Evolutionary conservation across 2,329 filamentous ascomycete species (phyloP), one percentile per base, ranked within the genome.

Genomic region (Xylaria sp.): DNA sequence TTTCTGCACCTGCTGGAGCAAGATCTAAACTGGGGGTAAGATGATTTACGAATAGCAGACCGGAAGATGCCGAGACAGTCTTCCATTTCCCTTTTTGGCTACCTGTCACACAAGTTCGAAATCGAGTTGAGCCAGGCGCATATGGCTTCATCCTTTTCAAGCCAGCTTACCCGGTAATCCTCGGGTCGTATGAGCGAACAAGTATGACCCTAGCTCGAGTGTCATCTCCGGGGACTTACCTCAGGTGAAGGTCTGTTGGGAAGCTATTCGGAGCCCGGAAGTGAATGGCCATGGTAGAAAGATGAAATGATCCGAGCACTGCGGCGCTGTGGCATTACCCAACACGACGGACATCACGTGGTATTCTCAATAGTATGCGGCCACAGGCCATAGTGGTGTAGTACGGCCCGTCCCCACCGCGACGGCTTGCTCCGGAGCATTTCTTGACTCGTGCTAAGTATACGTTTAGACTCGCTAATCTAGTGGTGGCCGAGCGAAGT

Each of bases 371-470:
- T 57, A 62, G 62, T 36, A 33, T 23, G 31, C 59, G 57, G 46
- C 23, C 48, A 56, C 20, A 48, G 20, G 7, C 20, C 46, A 28
- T 51, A 46, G 28, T 28, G 28, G 28, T 28, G 60, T 62, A 48
- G 57, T 46, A 39, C 15, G 58, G 55, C 51, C 56, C 58, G 57
- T 65, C 57, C 31, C 60, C 56, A 64, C 67, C n/a, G 41, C 63
- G 18, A 55, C 60, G 23, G 31, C 9, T 66, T 60, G 20, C 55
- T 63, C 28, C 33, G 48, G 48, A 55, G 55, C 3, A 48, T 60
- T 2, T 33, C 49, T 52, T 52, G 23, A 25, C 49, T 54, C 18
- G 31, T 46, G 28, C 51, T 64, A 56, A 9, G 46, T 49, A 61
- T 41, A 58, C 36, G 46, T n/a, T 18, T 48, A 12, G 55, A 18